Evolutionary conservation across 1,284 basidiomycete genomes (phyloP).

Genomic region (Inonotus hispidus): DNA sequence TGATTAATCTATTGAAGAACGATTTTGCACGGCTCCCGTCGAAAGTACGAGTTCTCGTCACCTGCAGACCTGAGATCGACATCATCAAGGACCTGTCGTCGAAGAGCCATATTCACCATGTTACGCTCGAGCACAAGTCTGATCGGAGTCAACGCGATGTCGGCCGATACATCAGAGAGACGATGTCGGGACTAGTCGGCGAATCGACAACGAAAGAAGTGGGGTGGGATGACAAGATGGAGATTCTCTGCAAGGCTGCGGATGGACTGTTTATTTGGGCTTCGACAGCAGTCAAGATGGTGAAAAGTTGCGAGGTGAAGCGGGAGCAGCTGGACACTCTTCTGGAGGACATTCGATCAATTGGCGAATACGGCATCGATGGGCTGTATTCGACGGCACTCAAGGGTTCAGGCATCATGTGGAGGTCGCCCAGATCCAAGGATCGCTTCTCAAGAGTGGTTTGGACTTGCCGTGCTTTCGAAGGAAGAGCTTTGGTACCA

Average conservation of each 20-base stretch:
- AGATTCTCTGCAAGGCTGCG: neutral
- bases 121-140: neutral
- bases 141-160: neutral
- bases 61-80: neutral
- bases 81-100: neutral
- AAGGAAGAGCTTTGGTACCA: neutral
- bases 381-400: neutral
- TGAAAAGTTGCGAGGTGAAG: neutral
- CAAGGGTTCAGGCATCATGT: neutral
- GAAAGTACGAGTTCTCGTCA: neutral
- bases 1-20: neutral
- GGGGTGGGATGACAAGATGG: neutral
- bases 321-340: neutral
- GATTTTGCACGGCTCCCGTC: neutral
- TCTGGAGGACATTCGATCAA: neutral
- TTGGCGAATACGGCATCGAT: neutral
- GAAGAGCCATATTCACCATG: neutral
- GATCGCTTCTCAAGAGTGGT: neutral
- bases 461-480: neutral
- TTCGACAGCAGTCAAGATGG: neutral
- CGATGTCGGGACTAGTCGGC: neutral
- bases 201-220: too few relatives aligned
- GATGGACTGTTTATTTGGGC: conserved; percentile 1
- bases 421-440: neutral
- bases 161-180: neutral